A percentile compares a stretch with the other conserved stretches of the same genome.
Conservation (phyloP, 2,329 filamentous ascomycete species). For the Ilyonectria robusta region DNA sequence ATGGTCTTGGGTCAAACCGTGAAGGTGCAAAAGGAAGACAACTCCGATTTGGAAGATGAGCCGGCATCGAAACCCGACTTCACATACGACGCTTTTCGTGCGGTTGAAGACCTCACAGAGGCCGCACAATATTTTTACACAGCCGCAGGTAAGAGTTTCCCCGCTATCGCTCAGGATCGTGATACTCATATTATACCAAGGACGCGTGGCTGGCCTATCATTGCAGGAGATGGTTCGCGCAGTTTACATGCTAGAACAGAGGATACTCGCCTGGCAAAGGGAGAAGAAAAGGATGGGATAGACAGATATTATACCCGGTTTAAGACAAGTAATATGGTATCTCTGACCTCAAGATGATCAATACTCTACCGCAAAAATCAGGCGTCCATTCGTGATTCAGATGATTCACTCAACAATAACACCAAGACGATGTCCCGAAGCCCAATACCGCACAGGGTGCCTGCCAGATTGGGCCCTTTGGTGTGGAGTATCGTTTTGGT, state of each 20-base stretch:
- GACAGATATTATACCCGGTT: background rate
- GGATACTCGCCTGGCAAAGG: conserved; percentile 54
- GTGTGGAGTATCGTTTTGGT: conserved; percentile 9
- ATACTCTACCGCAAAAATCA: too few relatives aligned
- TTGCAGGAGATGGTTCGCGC: conserved; percentile 53
- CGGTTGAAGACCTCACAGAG: conserved; percentile 50
- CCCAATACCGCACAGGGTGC: background rate
- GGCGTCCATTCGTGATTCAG: too few relatives aligned
- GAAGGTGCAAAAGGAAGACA: conserved; percentile 25
- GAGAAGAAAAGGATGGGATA: conserved; percentile 11
- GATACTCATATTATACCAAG: conserved; percentile 40
- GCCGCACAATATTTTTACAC: conserved; percentile 51
- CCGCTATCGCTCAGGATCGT: background rate
- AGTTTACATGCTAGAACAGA: conserved; percentile 57
- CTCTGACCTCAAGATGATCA: background rate
- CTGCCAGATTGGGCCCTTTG: background rate
- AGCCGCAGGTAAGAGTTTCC: conserved; percentile 48
- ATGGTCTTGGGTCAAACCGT: conserved; percentile 41
- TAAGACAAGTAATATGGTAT: background rate
- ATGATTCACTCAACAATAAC: background rate
- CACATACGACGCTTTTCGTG: conserved; percentile 51
- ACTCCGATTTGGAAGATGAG: conserved; percentile 17
- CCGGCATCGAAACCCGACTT: conserved; percentile 7
- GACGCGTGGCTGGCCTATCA: conserved; percentile 51
- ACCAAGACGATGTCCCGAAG: conserved; percentile 9